phyloP scores from a whole-genome alignment of 1,284 basidiomycete genomes.

The Rhodotorula sp. region DNA sequence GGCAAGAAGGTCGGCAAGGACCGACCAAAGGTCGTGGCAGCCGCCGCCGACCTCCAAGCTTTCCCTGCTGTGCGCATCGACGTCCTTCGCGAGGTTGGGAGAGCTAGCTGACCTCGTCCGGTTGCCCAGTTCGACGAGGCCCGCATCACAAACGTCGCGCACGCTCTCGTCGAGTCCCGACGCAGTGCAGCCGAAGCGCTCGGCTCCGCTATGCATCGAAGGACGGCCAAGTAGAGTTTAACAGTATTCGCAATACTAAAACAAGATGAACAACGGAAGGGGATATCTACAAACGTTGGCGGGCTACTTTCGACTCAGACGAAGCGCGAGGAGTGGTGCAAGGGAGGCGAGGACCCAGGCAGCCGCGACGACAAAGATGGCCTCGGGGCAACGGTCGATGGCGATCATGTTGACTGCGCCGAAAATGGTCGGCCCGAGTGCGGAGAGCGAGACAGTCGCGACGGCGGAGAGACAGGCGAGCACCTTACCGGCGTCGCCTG shows the following conservation, averaged over 20 bases:
- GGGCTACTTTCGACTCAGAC: background rate
- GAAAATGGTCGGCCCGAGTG: constrained; percentile 60
- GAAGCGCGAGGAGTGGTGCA: constrained; percentile 2
- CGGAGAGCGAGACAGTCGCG: constrained; percentile 58
- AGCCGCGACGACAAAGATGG: constrained; percentile 50
- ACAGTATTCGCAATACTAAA: background rate
- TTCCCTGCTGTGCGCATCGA: constrained; percentile 15
- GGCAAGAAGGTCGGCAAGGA: constrained; percentile 36
- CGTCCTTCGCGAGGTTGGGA: background rate
- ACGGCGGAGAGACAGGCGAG: constrained; percentile 71
- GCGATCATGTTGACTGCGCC: constrained; percentile 62
- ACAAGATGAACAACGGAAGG: background rate
- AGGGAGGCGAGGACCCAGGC: constrained; percentile 14
- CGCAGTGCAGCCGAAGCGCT: constrained; percentile 25
- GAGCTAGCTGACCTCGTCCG: no score
- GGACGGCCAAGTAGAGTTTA: constrained; percentile 24
- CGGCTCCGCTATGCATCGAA: constrained; percentile 29
- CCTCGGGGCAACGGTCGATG: constrained; percentile 57
- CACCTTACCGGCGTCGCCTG: constrained; percentile 55
- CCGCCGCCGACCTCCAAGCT: background rate
- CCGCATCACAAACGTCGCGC: constrained; percentile 24
- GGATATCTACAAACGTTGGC: background rate
- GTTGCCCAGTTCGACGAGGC: constrained; percentile 30
- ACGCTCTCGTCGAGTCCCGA: constrained; percentile 32
- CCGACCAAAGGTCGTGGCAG: constrained; percentile 18